These are phyloP conservation scores for Neurospora crassa DNA, from an alignment of 2,329 filamentous ascomycete genomes.

Conservation along the genomic window DNA sequence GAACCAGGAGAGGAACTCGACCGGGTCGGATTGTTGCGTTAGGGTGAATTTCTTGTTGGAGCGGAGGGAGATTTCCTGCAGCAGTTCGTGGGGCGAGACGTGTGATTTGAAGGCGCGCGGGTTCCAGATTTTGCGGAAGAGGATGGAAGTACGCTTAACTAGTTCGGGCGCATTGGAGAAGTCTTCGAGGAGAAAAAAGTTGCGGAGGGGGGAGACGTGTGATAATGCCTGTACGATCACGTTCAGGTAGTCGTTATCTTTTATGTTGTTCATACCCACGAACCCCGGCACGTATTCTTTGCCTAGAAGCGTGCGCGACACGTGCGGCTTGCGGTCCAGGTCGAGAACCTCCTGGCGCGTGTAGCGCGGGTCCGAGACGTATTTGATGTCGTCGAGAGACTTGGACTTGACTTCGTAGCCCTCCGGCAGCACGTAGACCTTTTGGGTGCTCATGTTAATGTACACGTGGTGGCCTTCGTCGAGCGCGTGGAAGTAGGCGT, in stretches of 20 bases:
- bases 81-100: constrained; percentile 91
- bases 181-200: constrained; percentile 84
- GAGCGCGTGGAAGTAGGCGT: constrained; percentile 95
- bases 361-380: constrained; percentile 87
- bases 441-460: constrained; percentile 92
- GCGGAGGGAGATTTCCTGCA: constrained; percentile 84
- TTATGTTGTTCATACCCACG: constrained; percentile 99
- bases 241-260: constrained; percentile 98
- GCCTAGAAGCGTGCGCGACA: constrained; percentile 68
- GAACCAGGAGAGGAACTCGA: constrained; percentile 96
- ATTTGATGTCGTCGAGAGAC: constrained; percentile 95
- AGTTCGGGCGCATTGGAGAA: constrained; percentile 67
- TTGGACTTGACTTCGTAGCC: constrained; percentile 95
- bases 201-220: constrained; percentile 80
- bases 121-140: constrained; percentile 98
- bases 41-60: constrained; percentile 91
- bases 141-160: constrained; percentile 75
- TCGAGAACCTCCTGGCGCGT: constrained; percentile 68
- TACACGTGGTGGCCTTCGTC: constrained; percentile 95
- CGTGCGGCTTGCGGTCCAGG: constrained; percentile 58
- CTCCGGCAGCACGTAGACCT: constrained; percentile 86
- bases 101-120: constrained; percentile 91
- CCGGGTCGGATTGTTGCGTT: constrained; percentile 84
- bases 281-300: constrained; percentile 88
- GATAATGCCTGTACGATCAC: constrained; percentile 86